Conservation (phyloP, 2,329 filamentous ascomycete genomes). For the Metarhizium album region DNA sequence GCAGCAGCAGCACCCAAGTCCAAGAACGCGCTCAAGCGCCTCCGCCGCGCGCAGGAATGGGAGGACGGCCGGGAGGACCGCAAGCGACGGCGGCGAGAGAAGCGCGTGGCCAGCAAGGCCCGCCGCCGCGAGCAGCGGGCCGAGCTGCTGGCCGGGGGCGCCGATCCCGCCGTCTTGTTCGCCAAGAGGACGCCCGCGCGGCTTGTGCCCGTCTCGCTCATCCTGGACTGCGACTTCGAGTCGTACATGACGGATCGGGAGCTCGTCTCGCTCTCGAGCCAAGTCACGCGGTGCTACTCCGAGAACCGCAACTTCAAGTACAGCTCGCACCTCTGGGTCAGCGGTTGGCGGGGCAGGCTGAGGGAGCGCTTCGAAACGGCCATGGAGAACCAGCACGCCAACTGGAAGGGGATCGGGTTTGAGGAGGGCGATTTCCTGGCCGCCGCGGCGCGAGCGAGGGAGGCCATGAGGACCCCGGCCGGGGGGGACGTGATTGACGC, state of each 20-base stretch:
- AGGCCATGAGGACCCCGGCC: slow-evolving; percentile 45
- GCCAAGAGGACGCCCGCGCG: slow-evolving; percentile 28
- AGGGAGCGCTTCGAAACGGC: slow-evolving; percentile 71
- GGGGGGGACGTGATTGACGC: slow-evolving; percentile 50
- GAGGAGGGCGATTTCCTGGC: slow-evolving; percentile 63
- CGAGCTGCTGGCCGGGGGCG: slow-evolving; percentile 36
- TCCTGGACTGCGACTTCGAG: slow-evolving; percentile 91
- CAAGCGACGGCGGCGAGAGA: slow-evolving; percentile 43
- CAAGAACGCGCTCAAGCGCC: slow-evolving; percentile 78
- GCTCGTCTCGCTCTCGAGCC: slow-evolving; percentile 67
- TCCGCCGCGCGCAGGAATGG: slow-evolving; percentile 62
- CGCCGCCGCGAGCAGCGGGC: slow-evolving; percentile 40
- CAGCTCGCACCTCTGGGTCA: slow-evolving; percentile 63
- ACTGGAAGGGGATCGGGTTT: slow-evolving; percentile 72
- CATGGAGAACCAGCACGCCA: slow-evolving; percentile 57
- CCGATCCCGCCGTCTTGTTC: slow-evolving; percentile 26
- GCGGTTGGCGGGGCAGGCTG: slow-evolving; percentile 66
- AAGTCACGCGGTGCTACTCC: slow-evolving; percentile 81
- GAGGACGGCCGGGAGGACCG: slow-evolving; percentile 57
- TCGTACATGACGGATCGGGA: slow-evolving; percentile 82
- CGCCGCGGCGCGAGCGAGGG: slow-evolving; percentile 54
- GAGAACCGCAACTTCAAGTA: slow-evolving; percentile 65
- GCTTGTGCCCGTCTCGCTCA: slow-evolving; percentile 64
- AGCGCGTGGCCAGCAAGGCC: slow-evolving; percentile 35
- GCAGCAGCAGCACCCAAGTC: slow-evolving; percentile 39